Percentiles rank a stretch among this genome's conserved stretches.
Evolutionary conservation across 306 rosid genomes (phyloP).

Genomic region (Castanea crenata): DNA sequence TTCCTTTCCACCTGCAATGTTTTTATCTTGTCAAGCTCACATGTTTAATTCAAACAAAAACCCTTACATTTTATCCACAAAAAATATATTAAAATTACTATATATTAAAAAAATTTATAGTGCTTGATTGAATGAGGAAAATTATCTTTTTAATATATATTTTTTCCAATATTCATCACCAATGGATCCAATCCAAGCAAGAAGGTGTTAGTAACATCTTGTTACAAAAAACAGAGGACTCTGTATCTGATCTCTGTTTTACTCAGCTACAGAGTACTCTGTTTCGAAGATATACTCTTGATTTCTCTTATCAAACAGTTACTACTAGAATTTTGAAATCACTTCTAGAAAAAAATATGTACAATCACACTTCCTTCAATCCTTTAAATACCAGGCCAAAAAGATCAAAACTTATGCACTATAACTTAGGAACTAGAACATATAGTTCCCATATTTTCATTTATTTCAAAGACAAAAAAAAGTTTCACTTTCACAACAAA

Average conservation of each 20-base stretch:
- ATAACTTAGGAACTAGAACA: too few relatives aligned
- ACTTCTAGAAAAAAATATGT: neutral
- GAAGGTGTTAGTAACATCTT: too few relatives aligned
- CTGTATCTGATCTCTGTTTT: neutral
- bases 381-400: neutral
- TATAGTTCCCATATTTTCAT: too few relatives aligned
- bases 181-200: neutral
- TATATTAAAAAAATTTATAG: neutral
- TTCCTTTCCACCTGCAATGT: slow-evolving; percentile 70
- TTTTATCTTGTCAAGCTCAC: slow-evolving; percentile 5
- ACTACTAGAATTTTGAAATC: neutral
- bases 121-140: neutral
- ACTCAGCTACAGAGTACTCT: neutral
- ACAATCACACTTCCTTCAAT: neutral
- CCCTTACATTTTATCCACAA: slow-evolving; percentile 4
- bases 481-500: neutral
- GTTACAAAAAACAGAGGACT: neutral
- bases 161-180: slow-evolving; percentile 5
- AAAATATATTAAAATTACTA: neutral
- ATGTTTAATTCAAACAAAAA: slow-evolving; percentile 9
- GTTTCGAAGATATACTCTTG: neutral
- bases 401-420: neutral
- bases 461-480: too few relatives aligned
- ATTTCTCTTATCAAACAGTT: neutral
- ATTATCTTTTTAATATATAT: neutral